phyloP scores from a whole-genome alignment of 192 early-diverging fungal genomes.

The Polychytrium aggregatum region DNA sequence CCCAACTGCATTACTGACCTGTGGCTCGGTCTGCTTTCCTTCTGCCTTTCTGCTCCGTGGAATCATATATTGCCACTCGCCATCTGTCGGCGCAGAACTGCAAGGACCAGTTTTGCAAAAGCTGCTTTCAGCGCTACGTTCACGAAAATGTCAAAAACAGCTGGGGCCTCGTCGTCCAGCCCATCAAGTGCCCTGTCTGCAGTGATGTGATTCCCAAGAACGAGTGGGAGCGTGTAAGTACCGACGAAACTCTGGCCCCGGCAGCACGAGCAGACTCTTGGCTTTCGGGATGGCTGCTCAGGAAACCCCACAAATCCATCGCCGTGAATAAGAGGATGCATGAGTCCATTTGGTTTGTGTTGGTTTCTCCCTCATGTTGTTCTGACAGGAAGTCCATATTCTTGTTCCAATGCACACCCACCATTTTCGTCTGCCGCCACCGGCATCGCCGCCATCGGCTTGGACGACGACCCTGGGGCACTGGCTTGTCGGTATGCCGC shows the following conservation, averaged over 20 bases:
- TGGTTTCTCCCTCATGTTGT: not conserved
- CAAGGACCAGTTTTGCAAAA: conserved; percentile 14
- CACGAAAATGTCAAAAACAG: conserved; percentile 4
- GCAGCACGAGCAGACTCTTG: too few relatives aligned
- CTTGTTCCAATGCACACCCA: not conserved
- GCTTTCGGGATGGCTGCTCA: too few relatives aligned
- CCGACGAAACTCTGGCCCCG: not conserved
- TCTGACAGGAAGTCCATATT: not conserved
- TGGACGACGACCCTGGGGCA: too few relatives aligned
- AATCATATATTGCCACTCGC: too few relatives aligned
- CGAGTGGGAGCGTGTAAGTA: conserved; percentile 11
- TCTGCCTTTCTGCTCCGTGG: too few relatives aligned
- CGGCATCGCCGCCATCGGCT: too few relatives aligned
- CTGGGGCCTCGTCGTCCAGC: conserved; percentile 12
- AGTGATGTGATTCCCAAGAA: not conserved
- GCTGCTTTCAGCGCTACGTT: conserved; percentile 12
- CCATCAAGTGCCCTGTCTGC: conserved; percentile 10
- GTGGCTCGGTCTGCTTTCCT: too few relatives aligned
- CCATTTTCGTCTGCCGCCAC: not conserved
- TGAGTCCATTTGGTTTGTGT: too few relatives aligned
- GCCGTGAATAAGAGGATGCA: too few relatives aligned
- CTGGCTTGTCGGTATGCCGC: not conserved
- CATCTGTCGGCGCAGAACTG: too few relatives aligned
- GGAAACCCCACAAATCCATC: too few relatives aligned
- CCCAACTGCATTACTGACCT: too few relatives aligned